Evolutionary conservation across 2,329 filamentous ascomycete species (phyloP).

Genomic region (Diaporthe citriasiana): DNA sequence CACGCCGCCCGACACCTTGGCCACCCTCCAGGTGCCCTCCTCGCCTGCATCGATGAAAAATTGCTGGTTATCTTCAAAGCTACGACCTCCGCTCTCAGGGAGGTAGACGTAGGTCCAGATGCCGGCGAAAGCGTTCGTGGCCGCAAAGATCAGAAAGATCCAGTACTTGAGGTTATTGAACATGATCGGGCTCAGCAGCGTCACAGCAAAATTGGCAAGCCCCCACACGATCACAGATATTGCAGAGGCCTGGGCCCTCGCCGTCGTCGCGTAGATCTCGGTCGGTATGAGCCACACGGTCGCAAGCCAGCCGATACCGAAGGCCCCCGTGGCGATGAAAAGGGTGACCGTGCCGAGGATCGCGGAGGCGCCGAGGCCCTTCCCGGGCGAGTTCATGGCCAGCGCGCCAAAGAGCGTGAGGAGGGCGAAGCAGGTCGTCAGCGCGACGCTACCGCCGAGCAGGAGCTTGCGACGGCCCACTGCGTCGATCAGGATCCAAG

Average conservation of each 20-base stretch:
- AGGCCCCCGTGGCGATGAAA: conserved; percentile 71
- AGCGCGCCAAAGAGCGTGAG: conserved; percentile 66
- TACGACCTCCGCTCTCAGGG: conserved; percentile 69
- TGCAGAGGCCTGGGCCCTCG: conserved; percentile 67
- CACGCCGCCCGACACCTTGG: conserved; percentile 65
- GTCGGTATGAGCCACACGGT: conserved; percentile 73
- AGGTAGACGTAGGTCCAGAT: conserved; percentile 64
- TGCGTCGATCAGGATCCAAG: conserved; percentile 71
- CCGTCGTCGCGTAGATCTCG: conserved; percentile 69
- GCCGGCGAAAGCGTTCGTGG: conserved; percentile 67
- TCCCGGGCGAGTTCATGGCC: conserved; percentile 52
- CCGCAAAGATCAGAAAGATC: conserved; percentile 69
- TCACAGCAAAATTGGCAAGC: conserved; percentile 65
- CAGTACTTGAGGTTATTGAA: conserved; percentile 69
- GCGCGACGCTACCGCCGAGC: conserved; percentile 63
- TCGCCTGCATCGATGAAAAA: conserved; percentile 69
- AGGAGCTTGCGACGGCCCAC: conserved; percentile 67
- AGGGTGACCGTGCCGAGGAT: conserved; percentile 66
- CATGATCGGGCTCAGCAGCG: conserved; percentile 44
- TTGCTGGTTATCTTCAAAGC: conserved; percentile 72
- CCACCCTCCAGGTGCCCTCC: conserved; percentile 66
- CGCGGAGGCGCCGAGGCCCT: conserved; percentile 57
- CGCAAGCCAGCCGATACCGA: conserved; percentile 72
- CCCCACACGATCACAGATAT: conserved; percentile 70
- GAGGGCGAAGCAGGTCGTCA: conserved; percentile 64